Conservation (phyloP, 2,329 filamentous ascomycete species). For the Neurospora sp. region DNA sequence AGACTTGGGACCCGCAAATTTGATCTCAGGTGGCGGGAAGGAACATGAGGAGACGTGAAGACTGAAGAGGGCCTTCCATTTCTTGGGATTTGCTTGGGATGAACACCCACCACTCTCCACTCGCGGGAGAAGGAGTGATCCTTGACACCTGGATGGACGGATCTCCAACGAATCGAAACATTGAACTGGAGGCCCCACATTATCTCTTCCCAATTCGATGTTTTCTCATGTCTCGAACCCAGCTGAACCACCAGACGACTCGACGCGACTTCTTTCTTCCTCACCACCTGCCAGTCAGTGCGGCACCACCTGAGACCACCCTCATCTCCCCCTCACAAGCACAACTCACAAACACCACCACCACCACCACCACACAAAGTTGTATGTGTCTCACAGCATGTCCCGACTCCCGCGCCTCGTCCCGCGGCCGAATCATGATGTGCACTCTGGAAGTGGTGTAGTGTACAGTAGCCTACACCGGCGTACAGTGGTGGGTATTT, state of each 20-base stretch:
- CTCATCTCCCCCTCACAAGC: neutral
- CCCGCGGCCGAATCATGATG: neutral
- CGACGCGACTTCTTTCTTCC: neutral
- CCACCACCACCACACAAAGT: neutral
- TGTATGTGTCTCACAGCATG: neutral
- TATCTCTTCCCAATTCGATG: neutral
- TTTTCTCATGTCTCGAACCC: neutral
- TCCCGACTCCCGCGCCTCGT: neutral
- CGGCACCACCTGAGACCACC: neutral
- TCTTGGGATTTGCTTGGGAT: neutral
- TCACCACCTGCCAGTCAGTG: neutral
- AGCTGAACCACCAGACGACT: neutral
- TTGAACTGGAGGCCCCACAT: neutral
- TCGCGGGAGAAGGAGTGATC: neutral
- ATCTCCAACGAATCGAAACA: neutral
- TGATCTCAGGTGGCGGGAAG: neutral
- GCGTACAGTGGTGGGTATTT: neutral
- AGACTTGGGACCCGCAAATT: neutral
- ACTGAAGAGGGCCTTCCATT: neutral
- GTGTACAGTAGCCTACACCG: neutral
- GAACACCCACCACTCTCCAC: neutral
- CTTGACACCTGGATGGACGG: neutral
- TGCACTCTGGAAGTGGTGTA: neutral
- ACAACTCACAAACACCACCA: neutral
- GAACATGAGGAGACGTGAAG: neutral